Base-by-base conservation (phyloP, 345 rosid species). In the Hevea brasiliensis region DNA sequence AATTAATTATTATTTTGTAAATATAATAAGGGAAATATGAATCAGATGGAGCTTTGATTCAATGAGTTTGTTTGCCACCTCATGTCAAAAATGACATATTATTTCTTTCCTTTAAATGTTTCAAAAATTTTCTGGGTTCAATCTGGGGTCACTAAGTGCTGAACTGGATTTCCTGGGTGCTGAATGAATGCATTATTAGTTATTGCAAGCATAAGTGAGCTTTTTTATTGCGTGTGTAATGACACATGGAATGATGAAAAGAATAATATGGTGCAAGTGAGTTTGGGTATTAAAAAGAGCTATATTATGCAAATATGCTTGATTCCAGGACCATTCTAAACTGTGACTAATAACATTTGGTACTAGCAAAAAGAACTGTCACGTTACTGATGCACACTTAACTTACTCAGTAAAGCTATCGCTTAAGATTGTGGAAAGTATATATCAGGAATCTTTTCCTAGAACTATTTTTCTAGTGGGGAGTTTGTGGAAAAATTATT, bases 231-330 rank as follows among this genome's bases (percentile, higher is more conserved):
- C 66, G 56, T n/a, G 29, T 37, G 48, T 58, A 20, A 18, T 47
- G 32, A 42, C n/a, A 12, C 18, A 54, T 10, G 12, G 18, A 44
- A 21, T n/a, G n/a, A n/a, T n/a, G n/a, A n/a, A n/a, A n/a, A 26
- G 51, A 55, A 50, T 10, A 23, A 26, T 50, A 55, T 62, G 44
- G 60, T 70, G 70, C 72, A 54, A 51, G n/a, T n/a, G n/a, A n/a
- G n/a, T n/a, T n/a, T n/a, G 20, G 42, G 6, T 53, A 41, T 44
- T 12, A 9, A 55, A 45, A 71, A n/a, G 58, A n/a, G 6, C 2
- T 26, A 9, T 47, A 27, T 59, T 4, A 18, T 59, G 74, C 57
- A 59, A 59, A 32, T 45, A 27, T n/a, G 66, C 24, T 42, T 8
- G 9, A n/a, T n/a, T n/a, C n/a, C n/a, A n/a, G n/a, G n/a, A n/a